Evolutionary conservation across 768 basidiomycete species (phyloP).

Genomic region (Rhodotorula taiwanensis): DNA sequence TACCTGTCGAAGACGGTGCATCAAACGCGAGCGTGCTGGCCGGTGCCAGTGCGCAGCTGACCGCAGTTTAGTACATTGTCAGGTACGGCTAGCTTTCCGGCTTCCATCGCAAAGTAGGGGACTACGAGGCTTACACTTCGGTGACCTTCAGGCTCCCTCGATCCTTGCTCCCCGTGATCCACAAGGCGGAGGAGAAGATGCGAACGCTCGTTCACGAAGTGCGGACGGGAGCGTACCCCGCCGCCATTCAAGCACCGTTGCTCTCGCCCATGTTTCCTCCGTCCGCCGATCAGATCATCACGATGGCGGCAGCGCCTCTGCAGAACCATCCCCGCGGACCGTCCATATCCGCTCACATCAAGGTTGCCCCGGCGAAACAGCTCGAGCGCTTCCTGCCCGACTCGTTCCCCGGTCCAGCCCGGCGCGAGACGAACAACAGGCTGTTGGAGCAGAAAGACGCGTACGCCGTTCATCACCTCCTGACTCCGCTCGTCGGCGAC

Average conservation of each 20-base stretch:
- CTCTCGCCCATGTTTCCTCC: too few species aligned
- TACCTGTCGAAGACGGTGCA: too few species aligned
- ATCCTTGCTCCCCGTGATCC: background rate
- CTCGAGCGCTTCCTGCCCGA: background rate
- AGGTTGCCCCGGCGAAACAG: too few species aligned
- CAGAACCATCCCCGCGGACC: too few species aligned
- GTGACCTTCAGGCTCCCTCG: conserved; percentile 8
- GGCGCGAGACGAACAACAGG: too few species aligned
- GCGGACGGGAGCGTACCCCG: too few species aligned
- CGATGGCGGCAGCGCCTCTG: too few species aligned
- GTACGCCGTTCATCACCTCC: background rate
- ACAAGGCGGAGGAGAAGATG: background rate
- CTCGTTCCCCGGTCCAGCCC: background rate
- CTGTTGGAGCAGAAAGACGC: background rate
- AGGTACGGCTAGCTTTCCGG: conserved; percentile 3
- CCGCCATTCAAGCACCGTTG: too few species aligned
- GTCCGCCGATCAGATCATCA: too few species aligned
- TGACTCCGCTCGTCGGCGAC: background rate
- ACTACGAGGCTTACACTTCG: background rate
- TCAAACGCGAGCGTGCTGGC: too few species aligned
- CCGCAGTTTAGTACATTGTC: conserved; percentile 23
- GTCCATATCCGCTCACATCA: too few species aligned
- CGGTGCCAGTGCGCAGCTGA: too few species aligned
- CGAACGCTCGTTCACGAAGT: background rate
- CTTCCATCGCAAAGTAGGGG: background rate